Percentiles rank a stretch among this genome's conserved stretches.
These are phyloP conservation scores for Cyclotella atomus DNA, from an alignment of 108 stramenopile genomes.

Conservation along the genomic window DNA sequence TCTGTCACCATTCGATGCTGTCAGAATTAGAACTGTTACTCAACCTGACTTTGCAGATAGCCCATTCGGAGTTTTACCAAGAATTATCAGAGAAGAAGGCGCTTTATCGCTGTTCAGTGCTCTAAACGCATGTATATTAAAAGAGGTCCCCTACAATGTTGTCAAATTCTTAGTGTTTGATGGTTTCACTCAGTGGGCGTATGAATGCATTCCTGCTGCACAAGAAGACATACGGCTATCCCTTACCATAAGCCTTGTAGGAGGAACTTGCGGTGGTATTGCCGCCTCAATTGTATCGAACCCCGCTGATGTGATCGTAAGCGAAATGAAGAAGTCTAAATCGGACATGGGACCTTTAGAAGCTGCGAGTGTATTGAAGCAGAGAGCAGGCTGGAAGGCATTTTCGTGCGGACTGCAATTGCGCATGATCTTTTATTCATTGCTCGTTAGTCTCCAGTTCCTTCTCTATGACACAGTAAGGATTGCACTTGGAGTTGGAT, in stretches of 20 bases:
- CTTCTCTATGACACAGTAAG: constrained; percentile 71
- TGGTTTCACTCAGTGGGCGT: constrained; percentile 55
- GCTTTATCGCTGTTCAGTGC: constrained; percentile 63
- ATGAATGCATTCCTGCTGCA: constrained; percentile 63
- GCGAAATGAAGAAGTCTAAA: constrained; percentile 76
- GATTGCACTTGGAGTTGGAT: constrained; percentile 67
- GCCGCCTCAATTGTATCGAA: constrained; percentile 71
- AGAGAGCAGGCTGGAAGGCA: constrained; percentile 47
- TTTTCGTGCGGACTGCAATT: constrained; percentile 60
- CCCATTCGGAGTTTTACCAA: constrained; percentile 51
- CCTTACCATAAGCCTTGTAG: constrained; percentile 65
- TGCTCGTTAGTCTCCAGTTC: constrained; percentile 79
- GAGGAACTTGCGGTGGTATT: constrained; percentile 71
- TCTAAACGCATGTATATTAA: constrained; percentile 49
- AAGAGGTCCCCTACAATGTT: constrained; percentile 44
- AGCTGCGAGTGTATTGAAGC: constrained; percentile 43
- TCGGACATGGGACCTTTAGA: constrained; percentile 60
- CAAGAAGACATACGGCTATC: constrained; percentile 74
- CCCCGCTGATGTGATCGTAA: constrained; percentile 73
- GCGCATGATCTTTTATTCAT: constrained; percentile 71
- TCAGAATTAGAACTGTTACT: constrained; percentile 70
- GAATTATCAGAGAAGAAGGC: constrained; percentile 72
- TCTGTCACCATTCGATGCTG: constrained; percentile 70
- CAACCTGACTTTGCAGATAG: constrained; percentile 70
- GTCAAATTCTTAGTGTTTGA: constrained; percentile 75